phyloP scores from a whole-genome alignment of 2,329 filamentous ascomycete species.

The Nectriaceae sp. region DNA sequence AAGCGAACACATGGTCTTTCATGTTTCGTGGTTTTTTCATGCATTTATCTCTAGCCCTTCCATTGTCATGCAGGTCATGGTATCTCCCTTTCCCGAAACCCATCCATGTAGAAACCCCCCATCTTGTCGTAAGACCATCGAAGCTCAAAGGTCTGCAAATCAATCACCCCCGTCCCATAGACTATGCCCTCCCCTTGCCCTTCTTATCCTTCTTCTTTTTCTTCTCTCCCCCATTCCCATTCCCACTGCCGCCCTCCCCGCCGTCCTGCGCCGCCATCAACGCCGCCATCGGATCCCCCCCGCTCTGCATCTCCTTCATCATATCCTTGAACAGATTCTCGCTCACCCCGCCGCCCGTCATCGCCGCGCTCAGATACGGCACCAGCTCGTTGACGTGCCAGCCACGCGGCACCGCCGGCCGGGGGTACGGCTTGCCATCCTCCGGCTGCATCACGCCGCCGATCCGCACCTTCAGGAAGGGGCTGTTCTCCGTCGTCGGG shows the following conservation, averaged over 20 bases:
- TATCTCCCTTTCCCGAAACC: neutral
- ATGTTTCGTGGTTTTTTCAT: constrained; percentile 1
- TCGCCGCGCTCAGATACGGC: constrained; percentile 83
- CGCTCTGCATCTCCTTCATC: constrained; percentile 83
- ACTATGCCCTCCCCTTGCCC: constrained; percentile 40
- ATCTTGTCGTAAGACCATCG: no score
- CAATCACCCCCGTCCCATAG: neutral
- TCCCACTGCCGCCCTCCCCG: constrained; percentile 28
- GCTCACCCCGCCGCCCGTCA: constrained; percentile 89
- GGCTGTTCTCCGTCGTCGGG: constrained; percentile 70
- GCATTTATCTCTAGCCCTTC: neutral
- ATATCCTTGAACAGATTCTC: constrained; percentile 96
- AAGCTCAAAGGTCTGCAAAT: constrained; percentile 21
- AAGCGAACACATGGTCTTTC: constrained; percentile 13
- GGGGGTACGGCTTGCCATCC: constrained; percentile 66
- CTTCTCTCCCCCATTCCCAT: constrained; percentile 32
- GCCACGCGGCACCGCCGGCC: constrained; percentile 76
- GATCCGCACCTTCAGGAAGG: constrained; percentile 71
- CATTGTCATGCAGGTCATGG: constrained; percentile 1
- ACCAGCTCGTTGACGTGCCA: constrained; percentile 88
- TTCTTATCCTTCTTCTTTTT: constrained; percentile 55
- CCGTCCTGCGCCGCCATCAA: constrained; percentile 41
- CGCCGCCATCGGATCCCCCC: constrained; percentile 48
- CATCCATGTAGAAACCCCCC: no score
- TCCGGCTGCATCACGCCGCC: constrained; percentile 68